Base-by-base conservation (phyloP, 805 yeast genomes). In the Kluyveromyces aestuarii region DNA sequence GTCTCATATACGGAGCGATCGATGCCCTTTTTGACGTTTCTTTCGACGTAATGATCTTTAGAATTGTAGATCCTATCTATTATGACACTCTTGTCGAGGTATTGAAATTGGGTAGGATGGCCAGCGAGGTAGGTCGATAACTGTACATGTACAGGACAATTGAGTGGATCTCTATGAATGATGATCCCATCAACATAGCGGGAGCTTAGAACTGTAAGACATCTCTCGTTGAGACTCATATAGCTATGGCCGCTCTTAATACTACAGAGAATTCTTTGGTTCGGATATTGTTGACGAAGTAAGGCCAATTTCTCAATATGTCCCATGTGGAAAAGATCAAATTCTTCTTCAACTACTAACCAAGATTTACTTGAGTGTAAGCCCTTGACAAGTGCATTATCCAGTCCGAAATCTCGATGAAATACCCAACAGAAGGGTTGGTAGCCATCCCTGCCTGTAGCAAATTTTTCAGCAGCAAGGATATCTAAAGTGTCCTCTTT, bases 251-350 rank as follows among this genome's bases (percentile, higher is more conserved):
- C 80, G 45, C 73, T 66, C 17, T 89, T 90, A 57, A 80, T 77
- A 57, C 72, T 67, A 77, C 82, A 52, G 77, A 80, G 45, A 73
- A 76, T 41, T 52, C 61, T 62, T 82, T 93, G 60, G 75, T 79
- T 55, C 75, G 79, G 19, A 87, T 61, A 2, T 95, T 96, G 9
- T 83, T 87, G 1, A 86, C 66, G 1, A 87, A 79, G 2, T 68
- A 64, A 3, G 78, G 75, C 9, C 52, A 91, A 71, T 9, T 83
- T 83, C 55, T 81, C 84, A 49, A 91, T 87, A 63, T 93, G 97
- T 18, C 96, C 97, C 18, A 96, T 89, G 64, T 88, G 89, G 69
- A 93, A 90, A 48, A 93, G 72, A 65, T 93, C 99, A 69, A 90
- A 93, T 1, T 85, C 84, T n/a, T 97, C 98, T 54, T 80, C 84